phyloP scores from a whole-genome alignment of 2,329 filamentous ascomycete genomes.

The Cladosporium sp. region DNA sequence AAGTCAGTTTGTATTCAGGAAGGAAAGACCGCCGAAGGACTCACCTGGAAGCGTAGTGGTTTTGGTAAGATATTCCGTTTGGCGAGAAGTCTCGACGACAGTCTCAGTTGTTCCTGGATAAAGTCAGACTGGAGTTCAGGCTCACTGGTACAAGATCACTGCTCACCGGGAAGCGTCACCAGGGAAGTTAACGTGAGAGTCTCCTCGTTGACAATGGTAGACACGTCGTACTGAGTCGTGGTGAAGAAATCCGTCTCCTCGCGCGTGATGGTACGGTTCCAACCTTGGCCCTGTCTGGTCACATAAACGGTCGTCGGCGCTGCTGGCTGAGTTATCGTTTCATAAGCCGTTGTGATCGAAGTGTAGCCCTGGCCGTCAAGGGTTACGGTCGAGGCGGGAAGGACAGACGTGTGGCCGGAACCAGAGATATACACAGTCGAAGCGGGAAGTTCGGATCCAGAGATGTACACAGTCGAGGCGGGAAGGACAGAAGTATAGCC shows the following conservation, averaged over 20 bases:
- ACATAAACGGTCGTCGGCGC: constrained; percentile 1
- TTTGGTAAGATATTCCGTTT: not conserved
- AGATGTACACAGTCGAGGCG: not conserved
- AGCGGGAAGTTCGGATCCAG: not conserved
- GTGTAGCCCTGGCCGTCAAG: not conserved
- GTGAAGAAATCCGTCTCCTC: constrained; percentile 2
- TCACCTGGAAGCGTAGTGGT: constrained; percentile 2
- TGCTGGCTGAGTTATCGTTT: not conserved
- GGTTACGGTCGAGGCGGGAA: not conserved
- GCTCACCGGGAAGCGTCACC: constrained; percentile 1
- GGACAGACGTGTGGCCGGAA: not conserved
- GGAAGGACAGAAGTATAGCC: not conserved
- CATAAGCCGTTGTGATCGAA: not conserved
- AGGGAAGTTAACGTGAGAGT: not conserved
- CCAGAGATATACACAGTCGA: constrained; percentile 4
- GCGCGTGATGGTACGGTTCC: not conserved
- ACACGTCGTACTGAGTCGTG: not conserved
- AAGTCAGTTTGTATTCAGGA: not conserved
- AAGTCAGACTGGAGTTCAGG: not conserved
- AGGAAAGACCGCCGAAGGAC: not conserved
- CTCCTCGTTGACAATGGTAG: constrained; percentile 3
- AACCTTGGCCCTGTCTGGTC: not conserved
- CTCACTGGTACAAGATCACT: not conserved
- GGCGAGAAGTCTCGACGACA: not conserved
- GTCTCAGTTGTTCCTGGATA: not conserved